A percentile compares a stretch with the other conserved stretches of the same genome.
Conservation (phyloP, 805 yeast species). For the Isabelozyma gotoi region DNA sequence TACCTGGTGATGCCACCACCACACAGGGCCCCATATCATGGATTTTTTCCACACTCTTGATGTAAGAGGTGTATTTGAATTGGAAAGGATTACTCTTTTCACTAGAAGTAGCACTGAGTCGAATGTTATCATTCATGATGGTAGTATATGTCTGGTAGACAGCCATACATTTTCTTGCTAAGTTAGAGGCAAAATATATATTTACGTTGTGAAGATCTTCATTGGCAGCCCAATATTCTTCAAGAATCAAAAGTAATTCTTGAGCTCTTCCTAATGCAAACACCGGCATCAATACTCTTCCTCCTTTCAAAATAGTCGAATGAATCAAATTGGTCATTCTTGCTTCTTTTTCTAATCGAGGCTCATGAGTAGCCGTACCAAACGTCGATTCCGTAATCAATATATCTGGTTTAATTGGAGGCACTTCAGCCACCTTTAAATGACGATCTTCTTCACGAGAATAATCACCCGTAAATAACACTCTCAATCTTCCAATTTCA, state of each 20-base stretch:
- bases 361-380: slow-evolving; percentile 97
- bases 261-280: slow-evolving; percentile 98
- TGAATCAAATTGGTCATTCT: slow-evolving; percentile 82
- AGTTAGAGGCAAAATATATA: slow-evolving; percentile 86
- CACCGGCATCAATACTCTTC: slow-evolving; percentile 88
- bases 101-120: slow-evolving; percentile 51
- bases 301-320: slow-evolving; percentile 81
- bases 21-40: slow-evolving; percentile 96
- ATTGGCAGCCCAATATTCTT: slow-evolving; percentile 90
- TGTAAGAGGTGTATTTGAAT: slow-evolving; percentile 79
- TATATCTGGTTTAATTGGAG: slow-evolving; percentile 82
- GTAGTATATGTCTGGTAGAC: slow-evolving; percentile 95
- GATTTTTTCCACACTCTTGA: slow-evolving; percentile 76
- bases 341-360: slow-evolving; percentile 79
- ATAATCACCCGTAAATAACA: slow-evolving; percentile 93
- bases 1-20: slow-evolving; percentile 96
- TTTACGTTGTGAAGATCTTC: slow-evolving; percentile 79
- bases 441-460: slow-evolving; percentile 96
- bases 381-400: slow-evolving; percentile 93
- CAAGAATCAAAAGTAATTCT: slow-evolving; percentile 83
- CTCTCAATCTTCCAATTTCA: slow-evolving; percentile 88
- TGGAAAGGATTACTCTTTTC: slow-evolving; percentile 74
- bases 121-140: slow-evolving; percentile 93
- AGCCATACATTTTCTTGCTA: slow-evolving; percentile 95
- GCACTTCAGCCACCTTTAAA: slow-evolving; percentile 91